phyloP scores from a whole-genome alignment of 2,329 filamentous ascomycete species.

The Aspergillus cejpii region DNA sequence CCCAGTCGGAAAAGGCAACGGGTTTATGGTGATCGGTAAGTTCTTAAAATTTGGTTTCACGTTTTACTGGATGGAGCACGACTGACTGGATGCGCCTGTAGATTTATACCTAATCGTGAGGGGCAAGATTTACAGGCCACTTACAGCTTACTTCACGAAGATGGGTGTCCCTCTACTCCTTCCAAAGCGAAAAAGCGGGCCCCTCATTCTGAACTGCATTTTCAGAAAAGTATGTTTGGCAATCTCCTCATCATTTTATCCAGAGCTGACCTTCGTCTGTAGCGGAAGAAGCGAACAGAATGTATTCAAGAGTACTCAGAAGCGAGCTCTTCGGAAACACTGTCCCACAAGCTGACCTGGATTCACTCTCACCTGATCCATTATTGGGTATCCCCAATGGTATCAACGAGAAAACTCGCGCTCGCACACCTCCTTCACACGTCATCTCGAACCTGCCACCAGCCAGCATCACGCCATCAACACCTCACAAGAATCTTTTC shows the following conservation, averaged over 20 bases:
- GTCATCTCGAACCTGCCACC: constrained; percentile 59
- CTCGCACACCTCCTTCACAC: constrained; percentile 72
- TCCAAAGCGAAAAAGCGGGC: constrained; percentile 77
- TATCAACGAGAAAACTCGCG: constrained; percentile 60
- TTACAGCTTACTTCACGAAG: constrained; percentile 85
- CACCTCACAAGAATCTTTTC: constrained; percentile 95
- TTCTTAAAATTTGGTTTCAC: constrained; percentile 6
- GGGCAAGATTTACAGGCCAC: constrained; percentile 90
- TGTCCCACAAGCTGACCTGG: constrained; percentile 70
- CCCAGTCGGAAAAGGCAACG: constrained; percentile 63
- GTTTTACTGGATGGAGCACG: constrained; percentile 1
- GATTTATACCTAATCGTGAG: constrained; percentile 90
- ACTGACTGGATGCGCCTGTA: constrained; percentile 36
- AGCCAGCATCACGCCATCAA: constrained; percentile 75
- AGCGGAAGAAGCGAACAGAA: constrained; percentile 47
- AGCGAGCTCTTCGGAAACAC: constrained; percentile 81
- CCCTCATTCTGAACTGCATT: constrained; percentile 84
- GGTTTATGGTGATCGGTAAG: constrained; percentile 58
- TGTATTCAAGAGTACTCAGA: neutral
- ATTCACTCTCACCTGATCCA: constrained; percentile 56
- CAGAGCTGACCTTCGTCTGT: constrained; percentile 14
- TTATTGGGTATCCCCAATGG: constrained; percentile 41
- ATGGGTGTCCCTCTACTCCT: constrained; percentile 85
- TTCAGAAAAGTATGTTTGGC: constrained; percentile 69
- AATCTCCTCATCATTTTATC: constrained; percentile 5